Base-by-base conservation (phyloP, 164 flowering plant genomes). In the Warburgia ugandensis region DNA sequence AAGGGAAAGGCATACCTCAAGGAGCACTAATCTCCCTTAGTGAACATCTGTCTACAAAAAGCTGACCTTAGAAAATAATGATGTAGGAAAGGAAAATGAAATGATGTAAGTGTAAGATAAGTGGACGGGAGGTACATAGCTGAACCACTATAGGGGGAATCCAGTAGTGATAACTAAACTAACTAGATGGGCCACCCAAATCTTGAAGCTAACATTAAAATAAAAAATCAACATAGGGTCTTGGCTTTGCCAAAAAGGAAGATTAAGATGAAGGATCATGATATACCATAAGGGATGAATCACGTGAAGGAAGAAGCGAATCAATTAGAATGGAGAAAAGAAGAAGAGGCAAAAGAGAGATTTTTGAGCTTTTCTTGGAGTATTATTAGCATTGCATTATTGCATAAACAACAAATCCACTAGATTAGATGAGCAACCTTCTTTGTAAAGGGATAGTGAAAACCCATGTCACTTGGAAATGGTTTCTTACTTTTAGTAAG, bases 271-370 rank as follows among this genome's bases (percentile, higher is more conserved):
- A 13, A 45, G 48, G 48, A 45, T 45, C 48, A 45, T 30, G 48
- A 45, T 23, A 45, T 45, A 30, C 48, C 23, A 45, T 16, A 26
- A 45, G 29, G 48, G 48, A 30, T 13, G 2, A 45, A 45, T 16
- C 48, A 16, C 48, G 31, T 16, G 31, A 45, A 45, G 48, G 48
- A 45, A 45, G 48, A 45, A 45, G 48, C n/a, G 48, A 45, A 45
- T 45, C 48, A 45, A 45, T 45, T 13, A 45, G 48, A 45, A 45
- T 45, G 48, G 48, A 45, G 28, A 9, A 10, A 45, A 27, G 48
- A 16, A 45, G 29, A 11, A 31, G 35, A 31, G 35, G 35, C 35
- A 31, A 31, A 31, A 11, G 35, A 31, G 35, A 31, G 35, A 31
- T 31, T 31, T 31, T 31, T 11, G 11, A 31, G 35, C 35, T 11